phyloP scores from a whole-genome alignment of 805 yeast species.

The Blastobotrys americana region DNA sequence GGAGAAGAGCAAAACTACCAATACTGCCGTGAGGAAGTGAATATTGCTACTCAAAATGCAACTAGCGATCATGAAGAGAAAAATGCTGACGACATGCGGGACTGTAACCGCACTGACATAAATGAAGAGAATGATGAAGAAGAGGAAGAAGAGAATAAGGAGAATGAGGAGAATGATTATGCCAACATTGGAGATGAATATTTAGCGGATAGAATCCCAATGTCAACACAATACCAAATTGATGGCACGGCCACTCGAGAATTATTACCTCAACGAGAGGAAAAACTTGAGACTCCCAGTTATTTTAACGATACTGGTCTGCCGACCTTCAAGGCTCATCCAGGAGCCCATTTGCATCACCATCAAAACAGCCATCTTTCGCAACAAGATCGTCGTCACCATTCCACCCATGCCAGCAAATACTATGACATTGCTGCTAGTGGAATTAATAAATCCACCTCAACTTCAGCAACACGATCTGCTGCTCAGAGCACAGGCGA shows the following conservation, averaged over 20 bases:
- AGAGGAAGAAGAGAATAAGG: slow-evolving; percentile 13
- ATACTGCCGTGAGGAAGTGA: too few relatives aligned
- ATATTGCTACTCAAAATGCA: not conserved
- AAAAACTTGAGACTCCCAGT: slow-evolving; percentile 3
- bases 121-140: slow-evolving; percentile 6
- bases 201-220: not conserved
- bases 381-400: too few relatives aligned
- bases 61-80: too few relatives aligned
- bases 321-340: not conserved
- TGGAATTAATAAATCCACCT: slow-evolving; percentile 44
- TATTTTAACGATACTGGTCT: not conserved
- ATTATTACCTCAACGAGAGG: not conserved
- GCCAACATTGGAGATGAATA: not conserved
- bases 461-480: slow-evolving; percentile 31
- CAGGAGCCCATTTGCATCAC: not conserved
- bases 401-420: slow-evolving; percentile 9
- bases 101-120: not conserved
- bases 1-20: too few relatives aligned
- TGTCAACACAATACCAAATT: too few relatives aligned
- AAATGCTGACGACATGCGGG: not conserved
- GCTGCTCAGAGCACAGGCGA: slow-evolving; percentile 29
- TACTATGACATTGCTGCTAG: slow-evolving; percentile 56
- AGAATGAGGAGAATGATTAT: slow-evolving; percentile 8
- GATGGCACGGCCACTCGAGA: too few relatives aligned
- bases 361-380: not conserved